phyloP scores from a whole-genome alignment of 768 basidiomycete species.

The Hydnomerulius pinastri region DNA sequence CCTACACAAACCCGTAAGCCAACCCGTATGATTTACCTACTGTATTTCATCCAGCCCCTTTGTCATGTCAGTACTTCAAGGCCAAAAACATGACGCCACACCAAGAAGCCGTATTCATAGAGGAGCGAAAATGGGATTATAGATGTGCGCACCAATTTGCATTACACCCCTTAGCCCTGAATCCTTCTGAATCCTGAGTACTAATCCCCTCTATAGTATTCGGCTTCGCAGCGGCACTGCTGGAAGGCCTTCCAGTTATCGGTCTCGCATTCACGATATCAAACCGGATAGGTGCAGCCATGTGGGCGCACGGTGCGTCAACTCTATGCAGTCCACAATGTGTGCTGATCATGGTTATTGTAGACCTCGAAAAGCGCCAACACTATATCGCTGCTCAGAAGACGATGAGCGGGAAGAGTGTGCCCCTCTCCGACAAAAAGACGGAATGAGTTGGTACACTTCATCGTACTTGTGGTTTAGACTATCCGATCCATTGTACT shows the following conservation, averaged over 20 bases:
- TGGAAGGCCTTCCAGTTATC: constrained; percentile 80
- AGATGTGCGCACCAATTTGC: constrained; percentile 45
- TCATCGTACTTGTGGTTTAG: too few relatives aligned
- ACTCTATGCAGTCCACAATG: too few relatives aligned
- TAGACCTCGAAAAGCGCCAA: constrained; percentile 65
- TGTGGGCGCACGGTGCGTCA: constrained; percentile 83
- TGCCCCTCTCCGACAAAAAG: background rate
- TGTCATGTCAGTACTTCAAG: constrained; percentile 66
- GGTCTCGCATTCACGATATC: constrained; percentile 84
- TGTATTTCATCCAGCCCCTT: background rate
- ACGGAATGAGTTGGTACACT: background rate
- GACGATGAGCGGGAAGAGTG: background rate
- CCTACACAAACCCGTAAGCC: constrained; percentile 66
- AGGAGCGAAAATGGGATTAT: constrained; percentile 91
- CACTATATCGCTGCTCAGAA: constrained; percentile 43
- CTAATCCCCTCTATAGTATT: constrained; percentile 52
- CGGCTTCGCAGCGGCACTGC: constrained; percentile 79
- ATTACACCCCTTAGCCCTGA: background rate
- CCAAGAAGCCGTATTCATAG: constrained; percentile 75
- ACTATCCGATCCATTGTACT: too few relatives aligned
- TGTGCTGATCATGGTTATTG: background rate
- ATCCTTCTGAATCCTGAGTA: background rate
- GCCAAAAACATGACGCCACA: constrained; percentile 77
- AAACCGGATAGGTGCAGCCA: constrained; percentile 88
- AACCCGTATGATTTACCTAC: background rate